Evolutionary conservation across 331 rosid genomes (phyloP).

Genomic region (Arachis monticola): DNA sequence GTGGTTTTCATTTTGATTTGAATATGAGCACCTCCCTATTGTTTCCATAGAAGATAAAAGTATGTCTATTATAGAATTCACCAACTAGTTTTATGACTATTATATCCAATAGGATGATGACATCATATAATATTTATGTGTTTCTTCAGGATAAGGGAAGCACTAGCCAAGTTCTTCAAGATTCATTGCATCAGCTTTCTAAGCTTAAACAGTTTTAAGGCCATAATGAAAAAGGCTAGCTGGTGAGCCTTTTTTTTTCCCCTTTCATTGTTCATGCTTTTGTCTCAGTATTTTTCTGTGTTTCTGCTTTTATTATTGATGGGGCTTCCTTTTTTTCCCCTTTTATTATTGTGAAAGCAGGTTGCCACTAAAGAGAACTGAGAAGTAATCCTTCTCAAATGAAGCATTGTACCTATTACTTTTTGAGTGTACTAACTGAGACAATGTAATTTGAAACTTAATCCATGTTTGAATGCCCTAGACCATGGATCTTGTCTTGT

Average conservation of each 20-base stretch:
- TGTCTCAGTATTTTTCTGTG: background rate
- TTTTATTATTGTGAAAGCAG: slow-evolving; percentile 35
- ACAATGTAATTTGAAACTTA: slow-evolving; percentile 27
- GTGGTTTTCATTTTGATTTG: slow-evolving; percentile 15
- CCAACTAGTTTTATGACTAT: slow-evolving; percentile 12
- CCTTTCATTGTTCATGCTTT: slow-evolving; percentile 11
- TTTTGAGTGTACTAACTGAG: slow-evolving; percentile 23
- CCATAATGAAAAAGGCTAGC: slow-evolving; percentile 33
- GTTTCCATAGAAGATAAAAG: background rate
- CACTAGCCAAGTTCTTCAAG: slow-evolving; percentile 50
- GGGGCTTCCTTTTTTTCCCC: background rate
- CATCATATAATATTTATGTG: slow-evolving; percentile 26
- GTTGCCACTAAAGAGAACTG: slow-evolving; percentile 24
- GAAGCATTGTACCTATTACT: slow-evolving; percentile 11
- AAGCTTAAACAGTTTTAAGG: slow-evolving; percentile 53
- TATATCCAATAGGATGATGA: slow-evolving; percentile 21
- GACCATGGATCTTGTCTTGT: slow-evolving; percentile 12
- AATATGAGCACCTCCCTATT: background rate
- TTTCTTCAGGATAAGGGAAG: slow-evolving; percentile 64
- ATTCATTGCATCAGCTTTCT: slow-evolving; percentile 60
- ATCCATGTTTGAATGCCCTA: slow-evolving; percentile 1
- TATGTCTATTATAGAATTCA: background rate
- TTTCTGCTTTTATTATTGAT: background rate
- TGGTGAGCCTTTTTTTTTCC: slow-evolving; percentile 39
- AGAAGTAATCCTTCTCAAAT: slow-evolving; percentile 16